Conservation (phyloP, 345 rosid genomes). For the Aurinia saxatilis region DNA sequence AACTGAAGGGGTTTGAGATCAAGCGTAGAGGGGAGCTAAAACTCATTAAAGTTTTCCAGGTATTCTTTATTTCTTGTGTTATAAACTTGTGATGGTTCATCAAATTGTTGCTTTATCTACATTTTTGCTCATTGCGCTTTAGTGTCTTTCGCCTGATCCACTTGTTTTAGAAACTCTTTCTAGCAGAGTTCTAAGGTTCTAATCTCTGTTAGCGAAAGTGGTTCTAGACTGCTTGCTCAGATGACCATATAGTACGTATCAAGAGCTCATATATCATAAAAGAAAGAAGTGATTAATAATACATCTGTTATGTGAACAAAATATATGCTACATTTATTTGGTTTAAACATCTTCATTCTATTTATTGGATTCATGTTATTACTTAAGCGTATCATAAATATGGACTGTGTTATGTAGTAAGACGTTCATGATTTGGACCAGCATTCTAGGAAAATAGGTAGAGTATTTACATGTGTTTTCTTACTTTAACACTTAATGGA, state of each 20-base stretch:
- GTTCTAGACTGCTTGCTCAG: slow-evolving; percentile 4
- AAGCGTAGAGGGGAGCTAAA: slow-evolving; percentile 99
- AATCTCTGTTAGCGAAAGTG: background rate
- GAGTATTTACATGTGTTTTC: background rate
- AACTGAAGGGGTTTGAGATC: slow-evolving; percentile 98
- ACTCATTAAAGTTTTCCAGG: slow-evolving; percentile 98
- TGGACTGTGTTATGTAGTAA: background rate
- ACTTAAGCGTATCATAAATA: background rate
- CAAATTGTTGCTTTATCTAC: slow-evolving; percentile 1
- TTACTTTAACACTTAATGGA: background rate
- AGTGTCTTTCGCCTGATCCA: background rate
- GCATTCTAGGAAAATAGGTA: background rate
- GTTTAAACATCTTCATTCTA: background rate
- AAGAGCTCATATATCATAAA: background rate
- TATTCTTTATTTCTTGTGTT: slow-evolving; percentile 26
- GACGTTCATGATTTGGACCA: slow-evolving; percentile 8
- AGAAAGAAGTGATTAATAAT: background rate
- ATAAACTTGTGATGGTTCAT: slow-evolving; percentile 14
- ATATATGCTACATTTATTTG: background rate
- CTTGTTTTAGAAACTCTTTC: slow-evolving; percentile 9
- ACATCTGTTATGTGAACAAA: background rate
- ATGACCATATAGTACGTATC: background rate
- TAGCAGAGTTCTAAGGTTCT: background rate
- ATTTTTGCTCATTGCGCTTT: background rate
- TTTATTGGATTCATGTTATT: background rate